Percentiles rank a stretch among this genome's conserved stretches.
phyloP scores from a whole-genome alignment of 768 basidiomycete genomes.

The Phlebiopsis gigantea region DNA sequence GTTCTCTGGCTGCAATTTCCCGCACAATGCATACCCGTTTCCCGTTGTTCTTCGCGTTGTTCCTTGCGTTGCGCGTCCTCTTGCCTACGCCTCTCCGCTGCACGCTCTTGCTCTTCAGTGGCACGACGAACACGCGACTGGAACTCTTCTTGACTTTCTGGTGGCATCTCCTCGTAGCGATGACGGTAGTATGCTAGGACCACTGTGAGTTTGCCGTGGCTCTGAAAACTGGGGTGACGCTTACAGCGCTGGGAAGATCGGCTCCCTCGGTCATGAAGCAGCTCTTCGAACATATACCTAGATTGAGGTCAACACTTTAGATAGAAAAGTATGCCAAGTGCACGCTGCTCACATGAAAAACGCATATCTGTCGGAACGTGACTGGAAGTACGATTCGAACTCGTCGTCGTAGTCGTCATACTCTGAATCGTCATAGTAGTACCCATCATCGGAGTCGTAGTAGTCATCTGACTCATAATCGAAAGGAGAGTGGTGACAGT shows the following conservation, averaged over 20 bases:
- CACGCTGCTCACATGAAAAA: conserved; percentile 47
- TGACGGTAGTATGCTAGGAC: conserved; percentile 13
- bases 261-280: not conserved
- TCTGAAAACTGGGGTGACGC: not conserved
- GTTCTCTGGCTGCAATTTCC: not conserved
- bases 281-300: conserved; percentile 9
- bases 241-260: conserved; percentile 3
- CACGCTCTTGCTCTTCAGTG: conserved; percentile 51
- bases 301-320: not conserved
- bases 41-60: conserved; percentile 39
- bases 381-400: conserved; percentile 25
- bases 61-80: conserved; percentile 47
- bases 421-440: conserved; percentile 22
- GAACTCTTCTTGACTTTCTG: conserved; percentile 50
- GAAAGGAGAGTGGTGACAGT: not conserved
- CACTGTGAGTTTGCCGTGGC: not conserved
- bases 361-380: conserved; percentile 25
- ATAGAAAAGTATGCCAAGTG: not conserved
- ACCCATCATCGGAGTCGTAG: conserved; percentile 32
- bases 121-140: conserved; percentile 42
- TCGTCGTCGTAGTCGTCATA: conserved; percentile 30
- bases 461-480: conserved; percentile 33
- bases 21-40: conserved; percentile 36
- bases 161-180: conserved; percentile 20
- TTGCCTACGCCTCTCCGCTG: conserved; percentile 45